These are phyloP conservation scores for Kondoa subrosea DNA, from an alignment of 768 basidiomycete genomes.

Conservation along the genomic window DNA sequence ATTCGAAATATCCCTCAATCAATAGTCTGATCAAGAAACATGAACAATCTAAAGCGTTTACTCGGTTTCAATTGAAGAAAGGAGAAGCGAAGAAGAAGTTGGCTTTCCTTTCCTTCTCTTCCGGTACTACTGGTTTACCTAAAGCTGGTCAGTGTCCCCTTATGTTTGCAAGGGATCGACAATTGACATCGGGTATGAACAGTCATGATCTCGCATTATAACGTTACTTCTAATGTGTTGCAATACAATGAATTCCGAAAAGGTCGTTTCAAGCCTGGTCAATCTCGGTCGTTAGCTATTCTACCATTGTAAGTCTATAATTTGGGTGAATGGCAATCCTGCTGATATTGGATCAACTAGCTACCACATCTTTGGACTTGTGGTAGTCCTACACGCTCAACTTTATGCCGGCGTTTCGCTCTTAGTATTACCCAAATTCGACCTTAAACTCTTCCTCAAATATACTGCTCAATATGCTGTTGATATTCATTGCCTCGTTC, in stretches of 20 bases:
- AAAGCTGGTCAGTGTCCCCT: constrained; percentile 4
- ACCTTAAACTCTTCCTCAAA: not conserved
- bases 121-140: constrained; percentile 8
- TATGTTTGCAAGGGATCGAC: no score
- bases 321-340: no score
- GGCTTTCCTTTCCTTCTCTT: constrained; percentile 6
- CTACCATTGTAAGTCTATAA: not conserved
- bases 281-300: not conserved
- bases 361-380: constrained; percentile 4
- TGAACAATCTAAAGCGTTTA: not conserved
- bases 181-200: not conserved
- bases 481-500: not conserved
- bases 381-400: constrained; percentile 3
- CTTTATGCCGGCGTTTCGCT: not conserved
- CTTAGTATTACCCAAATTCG: not conserved
- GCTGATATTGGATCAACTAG: not conserved
- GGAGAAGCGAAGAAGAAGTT: constrained; percentile 2
- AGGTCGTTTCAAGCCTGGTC: not conserved
- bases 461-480: not conserved
- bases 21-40: constrained; percentile 4
- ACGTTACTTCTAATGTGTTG: constrained; percentile 1
- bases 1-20: not conserved
- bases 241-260: not conserved
- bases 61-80: not conserved
- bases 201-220: constrained; percentile 5